Evolutionary conservation across 352 stramenopile genomes (phyloP).

Genomic region (Pythium dissotocum): DNA sequence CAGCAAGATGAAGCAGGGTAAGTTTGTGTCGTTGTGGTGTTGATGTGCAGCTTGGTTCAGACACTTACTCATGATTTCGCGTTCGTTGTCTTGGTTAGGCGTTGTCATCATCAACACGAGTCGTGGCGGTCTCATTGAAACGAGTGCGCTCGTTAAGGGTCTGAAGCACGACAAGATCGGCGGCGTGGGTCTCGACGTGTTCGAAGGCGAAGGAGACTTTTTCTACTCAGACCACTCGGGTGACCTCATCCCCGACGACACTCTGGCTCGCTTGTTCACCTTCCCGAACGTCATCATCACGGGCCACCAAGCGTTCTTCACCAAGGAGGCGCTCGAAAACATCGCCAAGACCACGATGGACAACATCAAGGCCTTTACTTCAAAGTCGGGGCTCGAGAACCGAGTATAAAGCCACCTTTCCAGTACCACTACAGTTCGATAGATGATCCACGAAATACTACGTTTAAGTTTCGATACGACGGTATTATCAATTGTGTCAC

Average conservation of each 20-base stretch:
- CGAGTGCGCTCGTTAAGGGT: constrained; percentile 70
- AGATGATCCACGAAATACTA: too few relatives aligned
- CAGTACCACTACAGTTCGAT: too few relatives aligned
- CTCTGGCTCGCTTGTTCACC: constrained; percentile 72
- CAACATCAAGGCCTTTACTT: constrained; percentile 66
- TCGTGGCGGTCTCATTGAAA: constrained; percentile 87
- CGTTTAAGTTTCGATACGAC: too few relatives aligned
- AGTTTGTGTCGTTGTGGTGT: background rate
- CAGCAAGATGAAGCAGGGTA: constrained; percentile 81
- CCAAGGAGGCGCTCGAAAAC: constrained; percentile 69
- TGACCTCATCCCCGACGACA: constrained; percentile 66
- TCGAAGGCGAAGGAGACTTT: constrained; percentile 74
- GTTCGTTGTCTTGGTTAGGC: background rate
- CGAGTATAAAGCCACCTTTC: constrained; percentile 33
- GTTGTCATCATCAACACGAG: constrained; percentile 92
- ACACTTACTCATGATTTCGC: too few relatives aligned
- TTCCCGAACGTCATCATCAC: constrained; percentile 86
- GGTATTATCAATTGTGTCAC: too few relatives aligned
- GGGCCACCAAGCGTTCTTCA: constrained; percentile 82
- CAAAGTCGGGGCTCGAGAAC: constrained; percentile 51
- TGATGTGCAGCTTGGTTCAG: too few relatives aligned
- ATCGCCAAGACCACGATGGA: constrained; percentile 74
- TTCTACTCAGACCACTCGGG: constrained; percentile 80
- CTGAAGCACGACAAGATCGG: constrained; percentile 82
- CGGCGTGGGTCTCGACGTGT: constrained; percentile 88